A percentile compares a stretch with the other conserved stretches of the same genome.
These are phyloP conservation scores for Boletus coccyginus DNA, from an alignment of 768 basidiomycete species.

Conservation along the genomic window DNA sequence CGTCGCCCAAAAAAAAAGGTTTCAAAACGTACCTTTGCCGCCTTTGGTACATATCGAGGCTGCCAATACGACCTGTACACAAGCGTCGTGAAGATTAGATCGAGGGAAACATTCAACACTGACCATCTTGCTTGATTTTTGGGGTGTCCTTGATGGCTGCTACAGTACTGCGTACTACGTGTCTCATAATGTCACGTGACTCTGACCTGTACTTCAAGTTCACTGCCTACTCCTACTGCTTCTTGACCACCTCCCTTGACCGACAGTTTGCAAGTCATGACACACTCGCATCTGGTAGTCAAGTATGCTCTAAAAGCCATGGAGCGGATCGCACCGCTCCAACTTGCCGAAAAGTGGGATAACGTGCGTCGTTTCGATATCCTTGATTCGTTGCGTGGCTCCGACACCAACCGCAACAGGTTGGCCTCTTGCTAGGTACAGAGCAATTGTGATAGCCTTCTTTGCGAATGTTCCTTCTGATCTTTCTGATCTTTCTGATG, in stretches of 20 bases:
- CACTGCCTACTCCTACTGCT: too few species aligned
- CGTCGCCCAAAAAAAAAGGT: neutral
- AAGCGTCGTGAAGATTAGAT: conserved; percentile 1
- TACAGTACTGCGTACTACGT: conserved; percentile 8
- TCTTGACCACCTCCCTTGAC: too few species aligned
- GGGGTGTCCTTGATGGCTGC: neutral
- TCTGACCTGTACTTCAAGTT: neutral
- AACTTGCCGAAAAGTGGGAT: conserved; percentile 89
- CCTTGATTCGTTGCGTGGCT: neutral
- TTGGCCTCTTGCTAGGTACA: conserved; percentile 71
- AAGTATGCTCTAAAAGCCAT: conserved; percentile 63
- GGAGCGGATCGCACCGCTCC: conserved; percentile 83
- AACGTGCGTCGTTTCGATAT: conserved; percentile 59
- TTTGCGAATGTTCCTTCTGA: conserved; percentile 2
- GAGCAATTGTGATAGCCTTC: conserved; percentile 2
- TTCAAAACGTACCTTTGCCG: conserved; percentile 73
- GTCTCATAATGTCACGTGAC: conserved; percentile 18
- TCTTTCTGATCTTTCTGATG: conserved; percentile 9
- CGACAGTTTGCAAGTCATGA: neutral
- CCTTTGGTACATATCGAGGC: conserved; percentile 94
- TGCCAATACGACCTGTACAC: conserved; percentile 78
- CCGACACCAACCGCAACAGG: conserved; percentile 38
- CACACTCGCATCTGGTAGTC: conserved; percentile 12
- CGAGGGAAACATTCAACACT: neutral
- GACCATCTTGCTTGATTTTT: conserved; percentile 20